These are phyloP conservation scores for Fraxinus baroniana DNA, from an alignment of 305 asterid species.

Conservation along the genomic window DNA sequence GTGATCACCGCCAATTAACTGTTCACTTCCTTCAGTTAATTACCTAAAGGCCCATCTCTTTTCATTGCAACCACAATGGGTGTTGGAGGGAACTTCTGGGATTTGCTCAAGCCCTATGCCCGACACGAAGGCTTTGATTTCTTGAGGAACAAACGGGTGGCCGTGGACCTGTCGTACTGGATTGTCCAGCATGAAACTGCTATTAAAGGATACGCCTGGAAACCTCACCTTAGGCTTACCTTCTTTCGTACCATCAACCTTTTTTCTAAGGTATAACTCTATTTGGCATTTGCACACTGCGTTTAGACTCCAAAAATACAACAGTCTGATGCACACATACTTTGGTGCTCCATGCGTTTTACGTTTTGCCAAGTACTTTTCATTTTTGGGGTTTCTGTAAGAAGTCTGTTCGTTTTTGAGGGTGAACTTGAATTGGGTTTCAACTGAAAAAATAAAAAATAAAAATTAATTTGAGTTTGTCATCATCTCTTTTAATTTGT, in stretches of 20 bases:
- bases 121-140: conserved; percentile 67
- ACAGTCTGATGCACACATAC: conserved; percentile 15
- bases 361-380: background rate
- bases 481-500: background rate
- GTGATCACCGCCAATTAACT: background rate
- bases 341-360: background rate
- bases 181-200: conserved; percentile 93
- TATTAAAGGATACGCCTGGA: conserved; percentile 59
- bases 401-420: background rate
- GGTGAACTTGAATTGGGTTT: conserved; percentile 19
- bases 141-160: conserved; percentile 92
- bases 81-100: conserved; percentile 93
- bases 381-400: background rate
- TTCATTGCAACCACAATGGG: conserved; percentile 51
- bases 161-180: conserved; percentile 95
- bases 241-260: conserved; percentile 83
- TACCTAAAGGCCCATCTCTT: conserved; percentile 2
- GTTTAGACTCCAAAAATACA: conserved; percentile 12
- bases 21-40: background rate
- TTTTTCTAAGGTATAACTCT: conserved; percentile 67
- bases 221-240: conserved; percentile 79
- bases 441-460: background rate
- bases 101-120: conserved; percentile 79
- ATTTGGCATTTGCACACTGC: background rate
- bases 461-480: background rate